Evolutionary conservation across 2,329 filamentous ascomycete genomes (phyloP), one percentile per base, ranked within the genome.

Genomic region (Talaromyces sp.): DNA sequence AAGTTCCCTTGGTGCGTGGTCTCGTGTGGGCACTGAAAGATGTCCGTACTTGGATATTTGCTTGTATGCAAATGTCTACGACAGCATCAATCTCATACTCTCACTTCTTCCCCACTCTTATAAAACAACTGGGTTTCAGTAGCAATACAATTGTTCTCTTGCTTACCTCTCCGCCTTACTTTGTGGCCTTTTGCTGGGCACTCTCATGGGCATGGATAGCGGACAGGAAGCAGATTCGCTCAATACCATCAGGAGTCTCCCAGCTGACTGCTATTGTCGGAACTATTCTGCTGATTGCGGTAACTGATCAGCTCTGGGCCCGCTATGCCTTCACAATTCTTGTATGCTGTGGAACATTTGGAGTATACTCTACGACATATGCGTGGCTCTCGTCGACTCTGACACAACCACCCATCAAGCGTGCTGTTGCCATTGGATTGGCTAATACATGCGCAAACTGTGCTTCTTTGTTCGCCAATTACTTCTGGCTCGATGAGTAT

Each of bases 81-180:
- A 54, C 54, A 5, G 54, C 54, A 17, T 57, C 54, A 3, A 54
- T 57, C n/a, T 57, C 54, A 1, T 57, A 54, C 36, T 57, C 54
- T 8, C 54, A 61, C 29, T 63, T 61, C 42, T 63, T 61, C 30
- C 56, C 60, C 4, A 57, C 56, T 13, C 39, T 63, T n/a, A 57
- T 63, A 29, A 16, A 53, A 22, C 55, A 56, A 10, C 46, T 57
- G 36, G 50, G 56, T 10, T 51, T 60, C 52, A 50, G 52, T 35
- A 44, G 51, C 43, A 56, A 41, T 16, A 60, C 54, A 10, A 49
- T 45, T 7, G 58, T 60, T 2, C 51, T 63, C 20, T 40, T 63
- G 11, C 48, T 61, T 3, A 63, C 58, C 1, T 53, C 52, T 9
- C 60, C 60, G 9, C 58, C 56, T 7, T 63, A 61, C 22, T 22